Conservation (phyloP, 257 asterid species). For the Solanum neorickii region DNA sequence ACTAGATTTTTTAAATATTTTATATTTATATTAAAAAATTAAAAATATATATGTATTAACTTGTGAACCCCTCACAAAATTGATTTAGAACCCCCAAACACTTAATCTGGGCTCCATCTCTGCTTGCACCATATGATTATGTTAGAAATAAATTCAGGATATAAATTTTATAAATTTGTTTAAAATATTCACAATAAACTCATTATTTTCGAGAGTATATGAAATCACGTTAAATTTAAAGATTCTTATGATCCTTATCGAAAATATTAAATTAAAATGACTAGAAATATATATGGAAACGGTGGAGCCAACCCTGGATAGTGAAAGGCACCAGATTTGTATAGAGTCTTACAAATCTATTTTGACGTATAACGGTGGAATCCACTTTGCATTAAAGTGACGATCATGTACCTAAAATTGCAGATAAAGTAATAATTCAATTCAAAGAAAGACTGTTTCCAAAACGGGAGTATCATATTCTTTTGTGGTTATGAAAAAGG, state of each 20-base stretch:
- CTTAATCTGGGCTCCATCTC: rapidly evolving
- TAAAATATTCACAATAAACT: neutral
- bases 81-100: no score
- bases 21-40: no score
- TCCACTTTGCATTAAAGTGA: neutral
- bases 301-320: neutral
- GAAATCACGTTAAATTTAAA: no score
- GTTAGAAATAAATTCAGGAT: no score
- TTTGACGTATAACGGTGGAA: neutral
- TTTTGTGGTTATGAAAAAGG: neutral
- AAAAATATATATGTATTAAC: no score
- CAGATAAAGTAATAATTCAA: neutral
- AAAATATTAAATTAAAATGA: no score
- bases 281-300: neutral
- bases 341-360: neutral
- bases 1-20: no score
- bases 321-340: neutral
- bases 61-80: no score
- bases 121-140: no score
- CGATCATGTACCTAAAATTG: neutral
- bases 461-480: neutral
- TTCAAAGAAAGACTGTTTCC: neutral
- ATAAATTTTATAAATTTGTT: neutral
- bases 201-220: neutral
- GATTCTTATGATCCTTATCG: neutral